These are phyloP conservation scores for Lyophyllum shimeji DNA, from an alignment of 768 basidiomycete genomes.

Conservation along the genomic window DNA sequence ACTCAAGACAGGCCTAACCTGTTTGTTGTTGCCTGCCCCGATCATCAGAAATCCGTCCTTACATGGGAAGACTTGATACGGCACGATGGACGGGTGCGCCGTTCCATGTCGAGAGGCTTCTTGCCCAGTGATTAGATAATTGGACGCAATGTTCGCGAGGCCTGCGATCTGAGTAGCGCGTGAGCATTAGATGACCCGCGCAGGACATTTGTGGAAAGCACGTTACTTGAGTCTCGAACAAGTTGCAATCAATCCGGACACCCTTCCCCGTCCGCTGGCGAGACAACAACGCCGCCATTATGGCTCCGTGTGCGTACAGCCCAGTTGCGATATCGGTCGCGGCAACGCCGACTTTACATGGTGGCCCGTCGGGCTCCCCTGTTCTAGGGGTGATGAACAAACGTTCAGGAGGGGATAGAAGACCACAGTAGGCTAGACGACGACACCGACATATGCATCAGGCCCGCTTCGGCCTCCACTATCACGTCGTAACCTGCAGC, in stretches of 20 bases:
- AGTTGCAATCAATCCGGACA: slow-evolving; percentile 88
- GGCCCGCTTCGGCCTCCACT: slow-evolving; percentile 86
- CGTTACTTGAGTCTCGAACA: slow-evolving; percentile 87
- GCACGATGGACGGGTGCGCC: slow-evolving; percentile 90
- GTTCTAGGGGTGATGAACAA: slow-evolving; percentile 48
- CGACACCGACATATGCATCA: slow-evolving; percentile 84
- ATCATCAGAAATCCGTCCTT: slow-evolving; percentile 90
- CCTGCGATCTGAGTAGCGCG: slow-evolving; percentile 67
- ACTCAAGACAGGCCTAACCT: slow-evolving; percentile 42
- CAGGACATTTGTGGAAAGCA: neutral
- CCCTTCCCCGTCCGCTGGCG: slow-evolving; percentile 84
- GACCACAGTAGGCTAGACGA: neutral
- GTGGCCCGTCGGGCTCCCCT: slow-evolving; percentile 82
- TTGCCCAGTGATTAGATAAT: slow-evolving; percentile 84
- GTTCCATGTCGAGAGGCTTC: slow-evolving; percentile 90
- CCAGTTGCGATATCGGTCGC: slow-evolving; percentile 88
- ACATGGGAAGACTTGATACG: slow-evolving; percentile 90
- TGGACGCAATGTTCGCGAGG: slow-evolving; percentile 89
- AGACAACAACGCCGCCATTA: slow-evolving; percentile 87
- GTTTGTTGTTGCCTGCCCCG: slow-evolving; percentile 87
- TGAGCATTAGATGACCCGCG: neutral
- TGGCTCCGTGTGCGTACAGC: slow-evolving; percentile 88
- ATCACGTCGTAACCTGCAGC: slow-evolving; percentile 88
- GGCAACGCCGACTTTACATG: slow-evolving; percentile 94
- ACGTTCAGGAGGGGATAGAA: slow-evolving; percentile 3